phyloP scores from a whole-genome alignment of 148 eudicot genomes.

The Cornus suecica region DNA sequence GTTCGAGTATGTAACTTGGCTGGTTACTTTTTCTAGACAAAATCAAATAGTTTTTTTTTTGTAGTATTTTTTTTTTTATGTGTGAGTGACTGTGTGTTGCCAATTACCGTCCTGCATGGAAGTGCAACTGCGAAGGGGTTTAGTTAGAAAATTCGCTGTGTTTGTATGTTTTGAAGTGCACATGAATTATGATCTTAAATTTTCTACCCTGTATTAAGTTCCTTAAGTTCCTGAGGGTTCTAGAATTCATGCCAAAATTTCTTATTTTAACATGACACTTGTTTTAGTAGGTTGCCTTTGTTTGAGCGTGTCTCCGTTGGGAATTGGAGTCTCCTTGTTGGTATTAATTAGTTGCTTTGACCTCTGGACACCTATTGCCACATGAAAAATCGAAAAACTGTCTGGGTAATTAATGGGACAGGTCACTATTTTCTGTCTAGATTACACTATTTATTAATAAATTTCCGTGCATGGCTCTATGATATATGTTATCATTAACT shows the following conservation, averaged over 20 bases:
- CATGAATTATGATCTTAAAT: background rate
- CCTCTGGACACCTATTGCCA: background rate
- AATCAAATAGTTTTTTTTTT: too few species aligned
- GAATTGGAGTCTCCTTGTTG: background rate
- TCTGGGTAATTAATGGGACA: background rate
- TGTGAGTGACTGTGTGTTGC: too few species aligned
- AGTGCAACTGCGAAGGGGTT: too few species aligned
- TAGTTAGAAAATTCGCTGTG: too few species aligned
- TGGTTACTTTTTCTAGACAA: too few species aligned
- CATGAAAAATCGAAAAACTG: background rate
- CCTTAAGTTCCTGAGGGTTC: background rate
- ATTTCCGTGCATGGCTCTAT: background rate
- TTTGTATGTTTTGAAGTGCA: background rate
- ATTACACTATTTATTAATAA: background rate
- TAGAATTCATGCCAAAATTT: too few species aligned
- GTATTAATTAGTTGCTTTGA: background rate
- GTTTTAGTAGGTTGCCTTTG: background rate
- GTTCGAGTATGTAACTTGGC: too few species aligned
- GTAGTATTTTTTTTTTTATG: too few species aligned
- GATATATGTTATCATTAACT: background rate
- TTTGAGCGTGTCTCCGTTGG: background rate
- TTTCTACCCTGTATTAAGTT: background rate
- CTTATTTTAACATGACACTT: too few species aligned
- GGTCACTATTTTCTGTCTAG: background rate
- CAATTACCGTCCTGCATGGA: too few species aligned